Base-by-base conservation (phyloP, 225 moss, liverwort and hornwort species). In the Lunularia cruciata region DNA sequence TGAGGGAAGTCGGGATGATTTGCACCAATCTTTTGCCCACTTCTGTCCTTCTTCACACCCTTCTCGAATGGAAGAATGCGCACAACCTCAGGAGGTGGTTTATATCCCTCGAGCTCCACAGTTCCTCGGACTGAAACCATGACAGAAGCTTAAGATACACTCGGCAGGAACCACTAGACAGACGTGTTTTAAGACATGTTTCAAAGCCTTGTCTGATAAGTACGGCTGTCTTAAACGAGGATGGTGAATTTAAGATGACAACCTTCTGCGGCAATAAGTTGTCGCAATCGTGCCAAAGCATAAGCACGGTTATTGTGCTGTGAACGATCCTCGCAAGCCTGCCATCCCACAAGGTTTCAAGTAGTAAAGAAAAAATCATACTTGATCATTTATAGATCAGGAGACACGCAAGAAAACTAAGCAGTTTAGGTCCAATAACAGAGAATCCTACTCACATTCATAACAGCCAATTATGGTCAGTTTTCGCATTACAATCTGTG, bases 301-400 rank as follows among this genome's bases (percentile, higher is more conserved):
- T 86, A 79, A 14, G 69, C 75, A 53, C 92, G 88, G 71, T 96
- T 96, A 71, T 86, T 85, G 38, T 92, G 90, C 70, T 96, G 95
- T 47, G 95, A 96, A 42, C 95, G 88, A 67, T 96, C 95, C 64
- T 96, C 95, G 65, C 87, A 77, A 56, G 90, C 95, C 90, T 95
- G 79, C 45, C 65, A 8, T 11, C 5, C 19, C 19, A 27, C 13
- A 47, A 47, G 47, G 30, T 61, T 14, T n/a, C n/a, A n/a, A n/a
- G n/a, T n/a, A n/a, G n/a, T n/a, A n/a, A n/a, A n/a, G 37, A 38
- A 6, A 57, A 26, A 57, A 15, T 14, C 0, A 0, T 13, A 26
- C 14, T 39, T 40, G 31, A 27, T 35, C 15, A 20, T 34, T 33
- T n/a, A 58, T 18, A 19, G 19, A 58, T 36, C 33, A 58, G 20